Evolutionary conservation across 2,329 filamentous ascomycete species (phyloP).

Genomic region (Paraphoma chrysanthemicola): DNA sequence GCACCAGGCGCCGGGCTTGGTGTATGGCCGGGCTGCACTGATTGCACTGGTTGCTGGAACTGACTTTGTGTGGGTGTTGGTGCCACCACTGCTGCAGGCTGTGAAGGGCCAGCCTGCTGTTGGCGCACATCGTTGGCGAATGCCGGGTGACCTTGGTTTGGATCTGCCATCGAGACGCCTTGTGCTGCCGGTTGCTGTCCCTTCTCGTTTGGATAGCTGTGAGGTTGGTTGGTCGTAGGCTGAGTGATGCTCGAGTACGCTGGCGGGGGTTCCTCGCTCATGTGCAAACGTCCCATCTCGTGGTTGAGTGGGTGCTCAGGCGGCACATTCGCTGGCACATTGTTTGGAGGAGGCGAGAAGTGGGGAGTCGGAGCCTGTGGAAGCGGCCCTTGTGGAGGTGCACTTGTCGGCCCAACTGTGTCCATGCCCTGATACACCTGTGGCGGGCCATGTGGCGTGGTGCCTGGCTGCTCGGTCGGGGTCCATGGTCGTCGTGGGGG

Average conservation of each 20-base stretch:
- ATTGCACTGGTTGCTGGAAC: constrained; percentile 30
- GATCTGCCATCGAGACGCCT: constrained; percentile 42
- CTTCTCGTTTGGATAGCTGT: constrained; percentile 80
- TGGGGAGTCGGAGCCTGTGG: constrained; percentile 33
- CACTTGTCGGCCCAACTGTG: constrained; percentile 61
- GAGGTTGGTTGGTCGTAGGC: constrained; percentile 51
- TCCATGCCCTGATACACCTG: constrained; percentile 89
- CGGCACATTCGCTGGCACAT: constrained; percentile 27
- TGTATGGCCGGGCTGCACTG: constrained; percentile 35
- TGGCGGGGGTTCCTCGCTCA: constrained; percentile 86
- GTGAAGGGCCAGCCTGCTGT: constrained; percentile 54
- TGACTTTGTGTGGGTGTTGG: constrained; percentile 41
- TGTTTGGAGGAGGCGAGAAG: constrained; percentile 37
- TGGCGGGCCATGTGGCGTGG: constrained; percentile 85
- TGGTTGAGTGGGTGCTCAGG: constrained; percentile 76
- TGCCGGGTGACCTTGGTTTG: constrained; percentile 75
- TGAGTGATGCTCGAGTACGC: constrained; percentile 81
- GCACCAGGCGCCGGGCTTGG: constrained; percentile 60
- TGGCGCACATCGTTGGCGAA: constrained; percentile 83
- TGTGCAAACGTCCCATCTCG: constrained; percentile 82
- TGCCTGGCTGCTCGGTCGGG: constrained; percentile 87
- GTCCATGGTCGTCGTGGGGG: constrained; percentile 80
- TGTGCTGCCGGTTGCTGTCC: constrained; percentile 52
- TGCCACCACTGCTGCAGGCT: constrained; percentile 36
- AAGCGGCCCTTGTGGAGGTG: constrained; percentile 45